Evolutionary conservation across 768 basidiomycete species (phyloP).

Genomic region (Rubroboletus pulcherrimus): DNA sequence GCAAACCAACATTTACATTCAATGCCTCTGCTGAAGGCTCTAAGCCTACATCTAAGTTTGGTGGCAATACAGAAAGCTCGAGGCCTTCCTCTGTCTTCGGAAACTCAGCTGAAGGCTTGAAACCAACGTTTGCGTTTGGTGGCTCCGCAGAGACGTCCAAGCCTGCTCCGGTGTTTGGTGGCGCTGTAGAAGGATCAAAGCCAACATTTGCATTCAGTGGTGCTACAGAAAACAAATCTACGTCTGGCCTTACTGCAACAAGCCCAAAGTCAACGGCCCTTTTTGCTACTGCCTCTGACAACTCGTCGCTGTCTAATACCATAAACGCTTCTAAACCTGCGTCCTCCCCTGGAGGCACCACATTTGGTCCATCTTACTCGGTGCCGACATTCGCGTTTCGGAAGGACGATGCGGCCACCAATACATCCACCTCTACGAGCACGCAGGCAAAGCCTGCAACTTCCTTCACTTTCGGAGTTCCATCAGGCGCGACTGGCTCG

Average conservation of each 20-base stretch:
- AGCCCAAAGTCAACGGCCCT: background rate
- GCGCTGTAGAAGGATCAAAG: slow-evolving; percentile 1
- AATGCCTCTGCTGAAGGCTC: slow-evolving; percentile 7
- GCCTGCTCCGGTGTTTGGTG: background rate
- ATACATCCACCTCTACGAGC: background rate
- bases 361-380: slow-evolving; percentile 8
- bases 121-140: slow-evolving; percentile 9
- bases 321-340: slow-evolving; percentile 1
- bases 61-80: slow-evolving; percentile 2
- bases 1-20: slow-evolving; percentile 17
- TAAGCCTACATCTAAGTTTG: slow-evolving; percentile 11
- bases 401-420: slow-evolving; percentile 12
- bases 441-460: slow-evolving; percentile 30
- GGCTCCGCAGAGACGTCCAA: slow-evolving; percentile 4
- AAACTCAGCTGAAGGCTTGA: slow-evolving; percentile 5
- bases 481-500: slow-evolving; percentile 4
- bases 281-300: background rate
- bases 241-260: background rate
- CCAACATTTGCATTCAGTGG: slow-evolving; percentile 1
- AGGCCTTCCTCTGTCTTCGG: slow-evolving; percentile 4
- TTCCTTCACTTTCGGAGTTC: slow-evolving; percentile 18
- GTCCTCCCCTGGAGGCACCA: background rate
- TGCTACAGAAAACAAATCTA: background rate
- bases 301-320: background rate
- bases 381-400: slow-evolving; percentile 13